phyloP scores from a whole-genome alignment of 345 rosid species.

The Firmiana major region DNA sequence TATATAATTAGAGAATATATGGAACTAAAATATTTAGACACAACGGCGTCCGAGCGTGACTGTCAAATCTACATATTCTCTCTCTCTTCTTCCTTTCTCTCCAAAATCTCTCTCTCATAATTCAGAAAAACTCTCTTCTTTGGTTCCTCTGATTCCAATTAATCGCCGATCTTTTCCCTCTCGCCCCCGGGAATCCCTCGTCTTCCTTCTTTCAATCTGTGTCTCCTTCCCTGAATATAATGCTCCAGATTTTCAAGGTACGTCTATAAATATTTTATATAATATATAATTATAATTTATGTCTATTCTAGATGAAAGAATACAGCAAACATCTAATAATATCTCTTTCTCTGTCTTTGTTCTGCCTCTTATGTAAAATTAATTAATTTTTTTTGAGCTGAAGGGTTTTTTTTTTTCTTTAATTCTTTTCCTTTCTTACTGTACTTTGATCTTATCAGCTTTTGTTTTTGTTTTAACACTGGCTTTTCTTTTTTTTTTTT shows the following conservation, averaged over 20 bases:
- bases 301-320: neutral
- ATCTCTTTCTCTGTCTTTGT: neutral
- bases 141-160: constrained; percentile 30
- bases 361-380: neutral
- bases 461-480: neutral
- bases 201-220: constrained; percentile 27
- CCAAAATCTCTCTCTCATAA: constrained; percentile 15
- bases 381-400: neutral
- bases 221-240: constrained; percentile 29
- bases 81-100: constrained; percentile 22
- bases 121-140: constrained; percentile 9
- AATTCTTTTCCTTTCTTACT: neutral
- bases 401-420: neutral
- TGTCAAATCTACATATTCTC: constrained; percentile 65
- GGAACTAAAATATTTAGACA: constrained; percentile 24
- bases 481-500: neutral
- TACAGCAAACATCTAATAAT: neutral
- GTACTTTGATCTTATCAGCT: constrained; percentile 9
- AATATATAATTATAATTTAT: neutral
- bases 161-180: constrained; percentile 32
- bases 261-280: neutral
- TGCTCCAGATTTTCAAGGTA: constrained; percentile 54
- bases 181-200: constrained; percentile 35
- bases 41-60: constrained; percentile 46
- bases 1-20: constrained; percentile 12